These are phyloP conservation scores for Lagenaria siceraria DNA, from an alignment of 306 rosid genomes.

Conservation along the genomic window DNA sequence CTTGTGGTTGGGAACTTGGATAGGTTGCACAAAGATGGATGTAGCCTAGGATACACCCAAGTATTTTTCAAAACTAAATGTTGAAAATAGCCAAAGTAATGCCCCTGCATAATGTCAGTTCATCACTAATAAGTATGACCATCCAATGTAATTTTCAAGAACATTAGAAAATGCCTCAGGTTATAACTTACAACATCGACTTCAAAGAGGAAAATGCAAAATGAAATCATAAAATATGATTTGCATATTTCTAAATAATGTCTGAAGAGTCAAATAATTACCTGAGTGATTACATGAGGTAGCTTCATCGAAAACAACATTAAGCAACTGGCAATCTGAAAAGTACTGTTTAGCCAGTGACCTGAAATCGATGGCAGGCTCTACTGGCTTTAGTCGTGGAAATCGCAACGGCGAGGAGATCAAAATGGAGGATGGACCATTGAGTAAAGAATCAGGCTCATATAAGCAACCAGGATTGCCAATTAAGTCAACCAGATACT, in stretches of 20 bases:
- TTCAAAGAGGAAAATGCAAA: background rate
- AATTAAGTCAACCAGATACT: conserved; percentile 79
- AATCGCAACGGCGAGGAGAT: conserved; percentile 93
- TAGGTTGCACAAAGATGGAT: too few species aligned
- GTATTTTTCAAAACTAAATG: background rate
- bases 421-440: conserved; percentile 96
- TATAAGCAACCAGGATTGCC: conserved; percentile 73
- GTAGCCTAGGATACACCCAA: too few species aligned
- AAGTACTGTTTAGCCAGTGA: conserved; percentile 90
- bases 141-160: background rate
- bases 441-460: conserved; percentile 94
- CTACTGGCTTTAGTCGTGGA: conserved; percentile 74
- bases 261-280: conserved; percentile 22
- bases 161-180: background rate
- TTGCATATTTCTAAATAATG: background rate
- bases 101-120: background rate
- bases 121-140: background rate
- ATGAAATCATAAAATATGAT: background rate
- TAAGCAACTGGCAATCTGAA: conserved; percentile 61
- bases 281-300: conserved; percentile 78
- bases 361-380: conserved; percentile 68
- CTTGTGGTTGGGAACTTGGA: too few species aligned
- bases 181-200: background rate
- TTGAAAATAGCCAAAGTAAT: background rate
- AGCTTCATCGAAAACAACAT: conserved; percentile 71